phyloP scores from a whole-genome alignment of 352 stramenopile genomes.

The Pythium diclinum region DNA sequence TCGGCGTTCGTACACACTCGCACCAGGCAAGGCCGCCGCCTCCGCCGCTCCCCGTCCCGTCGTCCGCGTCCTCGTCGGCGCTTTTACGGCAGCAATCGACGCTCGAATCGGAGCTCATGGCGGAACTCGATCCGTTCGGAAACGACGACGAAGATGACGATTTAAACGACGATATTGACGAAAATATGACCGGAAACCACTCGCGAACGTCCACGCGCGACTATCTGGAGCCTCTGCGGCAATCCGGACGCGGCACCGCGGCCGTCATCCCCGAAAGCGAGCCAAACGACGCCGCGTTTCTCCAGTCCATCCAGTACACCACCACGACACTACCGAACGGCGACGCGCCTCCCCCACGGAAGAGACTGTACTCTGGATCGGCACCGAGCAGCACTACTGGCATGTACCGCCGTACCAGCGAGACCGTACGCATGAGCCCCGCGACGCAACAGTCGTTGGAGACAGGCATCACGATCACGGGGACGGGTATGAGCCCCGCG shows the following conservation, averaged over 20 bases:
- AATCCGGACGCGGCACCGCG: background rate
- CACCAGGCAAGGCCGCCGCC: background rate
- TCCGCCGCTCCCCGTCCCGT: background rate
- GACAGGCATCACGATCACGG: constrained; percentile 22
- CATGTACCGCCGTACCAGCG: constrained; percentile 17
- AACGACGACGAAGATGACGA: constrained; percentile 16
- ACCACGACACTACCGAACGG: background rate
- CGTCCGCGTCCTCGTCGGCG: background rate
- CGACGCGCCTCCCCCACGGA: constrained; percentile 3
- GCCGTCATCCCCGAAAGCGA: background rate
- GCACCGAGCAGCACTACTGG: background rate
- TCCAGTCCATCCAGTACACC: constrained; percentile 24
- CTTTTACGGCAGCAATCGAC: constrained; percentile 16
- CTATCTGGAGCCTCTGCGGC: background rate
- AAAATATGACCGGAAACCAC: background rate
- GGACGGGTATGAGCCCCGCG: constrained; percentile 10
- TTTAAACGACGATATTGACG: background rate
- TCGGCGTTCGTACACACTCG: background rate
- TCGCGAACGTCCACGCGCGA: background rate
- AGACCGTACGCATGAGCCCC: constrained; percentile 22
- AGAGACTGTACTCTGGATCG: background rate
- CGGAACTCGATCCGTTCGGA: constrained; percentile 1
- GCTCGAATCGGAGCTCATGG: constrained; percentile 17
- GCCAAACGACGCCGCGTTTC: constrained; percentile 9
- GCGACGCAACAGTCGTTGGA: constrained; percentile 13